Percentiles rank a stretch among this genome's conserved stretches.
Conservation (phyloP, 805 yeast species). For the Metschnikowia gruessii region DNA sequence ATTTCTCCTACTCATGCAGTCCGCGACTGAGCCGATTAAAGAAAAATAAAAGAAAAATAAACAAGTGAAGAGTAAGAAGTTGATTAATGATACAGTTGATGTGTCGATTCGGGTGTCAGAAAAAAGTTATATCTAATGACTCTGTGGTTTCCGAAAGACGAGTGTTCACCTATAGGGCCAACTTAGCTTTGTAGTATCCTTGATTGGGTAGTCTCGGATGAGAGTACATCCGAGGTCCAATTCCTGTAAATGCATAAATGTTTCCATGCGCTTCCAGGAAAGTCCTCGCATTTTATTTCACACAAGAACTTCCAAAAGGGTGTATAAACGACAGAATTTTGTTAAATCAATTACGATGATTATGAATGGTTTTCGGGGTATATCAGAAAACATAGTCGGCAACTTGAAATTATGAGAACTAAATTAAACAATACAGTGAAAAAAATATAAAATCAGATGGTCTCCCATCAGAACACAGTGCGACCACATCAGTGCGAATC, state of each 20-base stretch:
- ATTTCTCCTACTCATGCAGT: not conserved
- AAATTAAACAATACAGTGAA: not conserved
- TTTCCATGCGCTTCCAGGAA: conserved; percentile 4
- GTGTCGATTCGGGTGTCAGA: not conserved
- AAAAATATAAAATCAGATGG: not conserved
- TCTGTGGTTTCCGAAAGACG: too few species aligned
- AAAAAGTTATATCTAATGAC: too few species aligned
- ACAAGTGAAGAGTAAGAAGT: not conserved
- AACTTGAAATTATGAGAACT: not conserved
- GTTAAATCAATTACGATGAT: too few species aligned
- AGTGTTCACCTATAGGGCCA: too few species aligned
- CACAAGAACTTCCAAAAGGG: not conserved
- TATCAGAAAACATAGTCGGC: too few species aligned
- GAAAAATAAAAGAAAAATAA: not conserved
- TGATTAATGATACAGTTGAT: not conserved
- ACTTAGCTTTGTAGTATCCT: not conserved
- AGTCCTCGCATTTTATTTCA: not conserved
- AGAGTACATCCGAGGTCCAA: not conserved
- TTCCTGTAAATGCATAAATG: conserved; percentile 6
- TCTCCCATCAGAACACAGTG: too few species aligned
- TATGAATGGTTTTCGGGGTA: too few species aligned
- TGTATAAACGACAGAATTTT: too few species aligned
- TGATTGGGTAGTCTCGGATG: not conserved
- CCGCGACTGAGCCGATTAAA: not conserved
- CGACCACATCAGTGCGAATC: not conserved